Base-by-base conservation (phyloP, 1,284 basidiomycete species). In the Leccinum subspadiceum region DNA sequence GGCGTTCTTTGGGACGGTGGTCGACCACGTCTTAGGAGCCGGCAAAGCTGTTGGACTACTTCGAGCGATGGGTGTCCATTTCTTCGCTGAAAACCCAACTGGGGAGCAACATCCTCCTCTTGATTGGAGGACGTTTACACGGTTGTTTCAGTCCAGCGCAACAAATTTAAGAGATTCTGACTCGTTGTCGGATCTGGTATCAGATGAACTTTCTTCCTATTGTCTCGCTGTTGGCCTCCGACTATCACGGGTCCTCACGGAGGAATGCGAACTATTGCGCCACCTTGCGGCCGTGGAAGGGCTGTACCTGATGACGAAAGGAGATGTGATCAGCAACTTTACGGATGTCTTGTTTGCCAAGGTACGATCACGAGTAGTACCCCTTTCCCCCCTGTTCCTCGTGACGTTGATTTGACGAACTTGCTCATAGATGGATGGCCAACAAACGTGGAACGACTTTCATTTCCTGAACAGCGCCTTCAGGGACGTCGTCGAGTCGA, bases 391-490 rank as follows among this genome's bases (percentile, higher is more conserved):
- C 33, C 0, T n/a, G 13, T 17, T 37, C 20, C 53, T 55, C 26
- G 29, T 29, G 22, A 15, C 4, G 37, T 29, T 56, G 15, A 53
- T 48, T 49, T 20, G 1, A 33, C 57, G 13, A 26, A 9, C 35
- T 60, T 8, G 2, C 44, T 22, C 12, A 2, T 63, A 93, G 92
- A 92, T 93, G 81, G 87, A 91, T 62, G 76, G 75, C 7, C 77
- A 80, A 49, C 85, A 88, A 66, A 72, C 79, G 15, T 95, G 93
- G 93, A 80, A 77, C 39, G 92, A 94, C 71, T 93, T 92, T 70
- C 92, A 94, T 73, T 88, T 90, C 68, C 75, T 95, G 49, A 94
- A 94, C 64, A 86, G 84, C 37, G 84, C 87, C 5, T 89, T 94
- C 65, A 79, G 80, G 13, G 90, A 93, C 60, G 79, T 86, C 12